Base-by-base conservation (phyloP, 2,329 filamentous ascomycete genomes). In the Fusarium graminum region DNA sequence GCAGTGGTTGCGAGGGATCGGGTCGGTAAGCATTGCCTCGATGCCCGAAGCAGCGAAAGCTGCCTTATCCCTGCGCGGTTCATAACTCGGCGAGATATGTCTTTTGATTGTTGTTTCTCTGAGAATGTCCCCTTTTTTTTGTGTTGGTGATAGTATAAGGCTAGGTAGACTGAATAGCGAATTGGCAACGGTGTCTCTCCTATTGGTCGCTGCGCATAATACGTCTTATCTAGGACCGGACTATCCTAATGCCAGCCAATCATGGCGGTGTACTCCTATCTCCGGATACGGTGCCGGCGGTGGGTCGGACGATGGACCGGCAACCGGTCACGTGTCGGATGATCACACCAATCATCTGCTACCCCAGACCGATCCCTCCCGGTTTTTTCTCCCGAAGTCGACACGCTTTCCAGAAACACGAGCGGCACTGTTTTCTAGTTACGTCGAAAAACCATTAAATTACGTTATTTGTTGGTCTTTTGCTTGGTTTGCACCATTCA, bases 321-420 rank as follows among this genome's bases (percentile, higher is more conserved):
- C 52, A 28, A 42, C 63, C 63, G 63, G 52, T 66, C 63, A 66
- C 63, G 63, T 66, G 63, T 44, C 63, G 51, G 57, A n/a, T 38
- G 1, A 22, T 17, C n/a, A 4, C 25, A 26, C 59, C 59, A 63
- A 63, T 56, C 26, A 50, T 11, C 6, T 26, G 7, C 1, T 52
- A 42, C 53, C 45, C 52, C 62, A 66, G 36, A 61, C 55, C 63
- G 63, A 64, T 49, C 45, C 44, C 39, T 67, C 32, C 52, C 63
- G 63, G 52, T 53, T 3, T 29, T 16, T 29, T 41, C 29, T 34
- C 28, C 59, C 60, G 60, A 64, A 59, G 26, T 5, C 17, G 16
- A 45, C 34, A 65, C 61, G 60, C 61, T 60, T 53, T 64, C 60
- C 53, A 64, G 64, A 42, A 66, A 53, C 63, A 64, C 47, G 38